Evolutionary conservation across 108 stramenopile genomes (phyloP).

Genomic region (Fistulifera pelliculosa): DNA sequence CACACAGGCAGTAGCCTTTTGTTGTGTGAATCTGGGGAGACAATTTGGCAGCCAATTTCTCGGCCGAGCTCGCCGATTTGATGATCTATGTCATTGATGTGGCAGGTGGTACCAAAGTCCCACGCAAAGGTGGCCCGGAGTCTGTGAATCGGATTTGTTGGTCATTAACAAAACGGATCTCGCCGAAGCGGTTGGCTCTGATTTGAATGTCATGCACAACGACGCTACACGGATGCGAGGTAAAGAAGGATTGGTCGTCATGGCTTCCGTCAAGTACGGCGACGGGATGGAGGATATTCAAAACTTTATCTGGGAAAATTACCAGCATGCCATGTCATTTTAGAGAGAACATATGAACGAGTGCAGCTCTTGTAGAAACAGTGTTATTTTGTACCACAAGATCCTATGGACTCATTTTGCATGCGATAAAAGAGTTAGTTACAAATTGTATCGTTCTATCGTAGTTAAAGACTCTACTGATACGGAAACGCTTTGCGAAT

Average conservation of each 20-base stretch:
- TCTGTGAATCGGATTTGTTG: slow-evolving; percentile 91
- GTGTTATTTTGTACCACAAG: too few relatives aligned
- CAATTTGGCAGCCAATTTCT: slow-evolving; percentile 96
- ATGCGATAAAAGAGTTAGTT: too few relatives aligned
- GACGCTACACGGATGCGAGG: slow-evolving; percentile 88
- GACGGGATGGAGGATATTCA: slow-evolving; percentile 63
- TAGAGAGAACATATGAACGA: neutral
- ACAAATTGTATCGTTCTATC: too few relatives aligned
- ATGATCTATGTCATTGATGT: slow-evolving; percentile 99
- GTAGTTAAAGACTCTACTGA: too few relatives aligned
- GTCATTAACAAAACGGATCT: slow-evolving; percentile 98
- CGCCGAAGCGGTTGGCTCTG: slow-evolving; percentile 94
- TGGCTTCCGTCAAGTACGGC: slow-evolving; percentile 89
- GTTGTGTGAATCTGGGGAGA: slow-evolving; percentile 77
- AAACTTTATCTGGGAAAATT: slow-evolving; percentile 46
- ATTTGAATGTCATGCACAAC: slow-evolving; percentile 87
- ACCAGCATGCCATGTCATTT: slow-evolving; percentile 19
- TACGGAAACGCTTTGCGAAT: too few relatives aligned
- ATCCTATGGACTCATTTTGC: too few relatives aligned
- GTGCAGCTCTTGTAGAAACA: too few relatives aligned
- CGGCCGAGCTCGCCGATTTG: slow-evolving; percentile 91
- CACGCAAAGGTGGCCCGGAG: slow-evolving; percentile 97
- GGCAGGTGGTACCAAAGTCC: slow-evolving; percentile 97
- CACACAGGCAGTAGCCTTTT: neutral
- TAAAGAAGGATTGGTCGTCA: slow-evolving; percentile 33